phyloP scores from a whole-genome alignment of 306 rosid genomes.

The Bauhinia variegata region DNA sequence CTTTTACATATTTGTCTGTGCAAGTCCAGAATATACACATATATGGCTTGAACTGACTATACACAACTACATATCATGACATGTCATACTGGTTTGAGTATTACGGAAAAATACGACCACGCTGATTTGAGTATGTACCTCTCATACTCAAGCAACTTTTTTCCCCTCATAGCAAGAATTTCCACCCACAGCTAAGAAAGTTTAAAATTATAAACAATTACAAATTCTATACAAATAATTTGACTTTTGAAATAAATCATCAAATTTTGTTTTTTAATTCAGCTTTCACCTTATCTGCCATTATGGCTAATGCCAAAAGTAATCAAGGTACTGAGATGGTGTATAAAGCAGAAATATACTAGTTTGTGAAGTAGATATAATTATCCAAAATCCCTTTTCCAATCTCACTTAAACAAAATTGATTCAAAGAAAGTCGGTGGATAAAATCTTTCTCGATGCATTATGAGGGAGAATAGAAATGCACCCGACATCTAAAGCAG shows the following conservation, averaged over 20 bases:
- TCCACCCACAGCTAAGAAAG: not conserved
- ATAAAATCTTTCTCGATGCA: conserved; percentile 6
- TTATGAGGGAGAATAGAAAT: conserved; percentile 9
- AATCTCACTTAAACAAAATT: conserved; percentile 9
- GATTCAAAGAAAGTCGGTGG: not conserved
- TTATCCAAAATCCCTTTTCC: conserved; percentile 2
- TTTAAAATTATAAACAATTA: conserved; percentile 7
- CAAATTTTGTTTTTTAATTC: too few relatives aligned
- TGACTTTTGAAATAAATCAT: too few relatives aligned
- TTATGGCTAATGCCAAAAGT: conserved; percentile 7
- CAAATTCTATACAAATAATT: conserved; percentile 21
- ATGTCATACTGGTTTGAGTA: conserved; percentile 14
- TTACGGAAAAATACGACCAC: too few relatives aligned
- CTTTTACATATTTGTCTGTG: not conserved
- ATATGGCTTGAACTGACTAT: conserved; percentile 15
- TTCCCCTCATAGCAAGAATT: not conserved
- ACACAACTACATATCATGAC: conserved; percentile 19
- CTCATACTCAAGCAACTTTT: conserved; percentile 1
- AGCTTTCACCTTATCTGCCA: conserved; percentile 32
- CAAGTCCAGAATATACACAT: not conserved
- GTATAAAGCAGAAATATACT: conserved; percentile 19
- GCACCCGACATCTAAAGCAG: not conserved
- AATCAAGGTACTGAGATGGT: conserved; percentile 27
- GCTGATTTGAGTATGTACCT: conserved; percentile 9
- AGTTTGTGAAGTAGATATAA: not conserved